phyloP scores from a whole-genome alignment of 805 yeast species.

The Limtongia smithiae region DNA sequence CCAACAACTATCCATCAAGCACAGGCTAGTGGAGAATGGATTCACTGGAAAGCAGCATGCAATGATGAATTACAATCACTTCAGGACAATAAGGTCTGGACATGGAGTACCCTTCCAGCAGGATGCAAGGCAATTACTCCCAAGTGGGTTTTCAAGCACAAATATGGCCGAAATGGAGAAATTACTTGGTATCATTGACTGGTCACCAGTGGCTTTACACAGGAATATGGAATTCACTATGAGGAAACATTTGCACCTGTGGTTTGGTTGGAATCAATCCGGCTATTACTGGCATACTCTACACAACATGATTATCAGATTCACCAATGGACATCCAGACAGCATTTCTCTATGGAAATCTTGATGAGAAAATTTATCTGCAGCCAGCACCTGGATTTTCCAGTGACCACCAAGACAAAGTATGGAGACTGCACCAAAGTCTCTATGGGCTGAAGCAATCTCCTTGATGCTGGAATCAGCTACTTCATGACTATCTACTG shows the following conservation, averaged over 20 bases:
- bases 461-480: constrained; percentile 5
- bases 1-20: too few relatives aligned
- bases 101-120: constrained; percentile 5
- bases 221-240: constrained; percentile 33
- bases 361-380: constrained; percentile 21
- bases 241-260: constrained; percentile 36
- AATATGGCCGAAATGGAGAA: constrained; percentile 13
- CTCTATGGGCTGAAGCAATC: constrained; percentile 16
- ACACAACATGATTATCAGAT: neutral
- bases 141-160: constrained; percentile 31
- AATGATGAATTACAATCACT: constrained; percentile 6
- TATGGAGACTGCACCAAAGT: constrained; percentile 17
- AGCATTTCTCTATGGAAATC: constrained; percentile 26
- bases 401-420: constrained; percentile 4
- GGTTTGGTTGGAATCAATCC: constrained; percentile 29
- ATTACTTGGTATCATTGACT: constrained; percentile 29
- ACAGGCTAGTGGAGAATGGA: too few relatives aligned
- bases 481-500: constrained; percentile 7
- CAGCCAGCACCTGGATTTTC: neutral
- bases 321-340: constrained; percentile 33
- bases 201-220: constrained; percentile 34
- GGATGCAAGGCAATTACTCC: constrained; percentile 17
- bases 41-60: too few relatives aligned
- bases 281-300: constrained; percentile 3
- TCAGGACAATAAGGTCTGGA: constrained; percentile 11